Conservation (phyloP, 106 monocot genomes). For the Xerophyta viscosa region DNA sequence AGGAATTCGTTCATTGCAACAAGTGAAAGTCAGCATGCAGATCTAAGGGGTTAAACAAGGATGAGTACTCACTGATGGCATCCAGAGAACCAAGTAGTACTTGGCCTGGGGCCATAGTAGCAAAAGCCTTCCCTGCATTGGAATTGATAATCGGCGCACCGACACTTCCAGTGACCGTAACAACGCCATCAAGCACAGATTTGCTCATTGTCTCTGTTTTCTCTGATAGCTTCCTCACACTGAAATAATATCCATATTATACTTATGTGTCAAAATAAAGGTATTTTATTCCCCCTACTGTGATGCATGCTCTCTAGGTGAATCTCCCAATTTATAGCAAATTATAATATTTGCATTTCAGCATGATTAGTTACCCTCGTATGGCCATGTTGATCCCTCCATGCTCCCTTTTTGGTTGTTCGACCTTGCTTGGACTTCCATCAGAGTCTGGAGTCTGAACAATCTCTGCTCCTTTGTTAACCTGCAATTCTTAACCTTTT, state of each 20-base stretch:
- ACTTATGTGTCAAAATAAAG: too few species aligned
- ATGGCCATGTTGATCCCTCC: slow-evolving; percentile 50
- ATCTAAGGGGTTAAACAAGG: not conserved
- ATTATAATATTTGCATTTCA: not conserved
- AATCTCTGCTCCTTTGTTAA: slow-evolving; percentile 65
- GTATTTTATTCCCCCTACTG: too few species aligned
- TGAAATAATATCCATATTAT: slow-evolving; percentile 18
- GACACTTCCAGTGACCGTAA: slow-evolving; percentile 41
- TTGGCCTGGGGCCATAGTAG: slow-evolving; percentile 48
- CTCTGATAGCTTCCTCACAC: slow-evolving; percentile 79
- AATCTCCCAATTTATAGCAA: not conserved
- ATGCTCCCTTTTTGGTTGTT: slow-evolving; percentile 13
- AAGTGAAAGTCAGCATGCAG: not conserved
- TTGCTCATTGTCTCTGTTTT: slow-evolving; percentile 86
- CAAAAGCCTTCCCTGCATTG: slow-evolving; percentile 46
- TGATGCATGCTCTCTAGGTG: too few species aligned
- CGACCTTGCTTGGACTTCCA: not conserved
- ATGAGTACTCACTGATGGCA: slow-evolving; percentile 50
- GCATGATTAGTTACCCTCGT: slow-evolving; percentile 26
- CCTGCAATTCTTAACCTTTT: slow-evolving; percentile 23
- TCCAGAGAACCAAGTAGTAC: slow-evolving; percentile 70
- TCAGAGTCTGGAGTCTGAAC: slow-evolving; percentile 20
- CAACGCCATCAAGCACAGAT: slow-evolving; percentile 55
- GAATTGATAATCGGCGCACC: slow-evolving; percentile 47
- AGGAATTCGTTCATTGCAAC: not conserved